Evolutionary conservation across 768 basidiomycete genomes (phyloP).

Genomic region (Lactarius pseudohatsudake): DNA sequence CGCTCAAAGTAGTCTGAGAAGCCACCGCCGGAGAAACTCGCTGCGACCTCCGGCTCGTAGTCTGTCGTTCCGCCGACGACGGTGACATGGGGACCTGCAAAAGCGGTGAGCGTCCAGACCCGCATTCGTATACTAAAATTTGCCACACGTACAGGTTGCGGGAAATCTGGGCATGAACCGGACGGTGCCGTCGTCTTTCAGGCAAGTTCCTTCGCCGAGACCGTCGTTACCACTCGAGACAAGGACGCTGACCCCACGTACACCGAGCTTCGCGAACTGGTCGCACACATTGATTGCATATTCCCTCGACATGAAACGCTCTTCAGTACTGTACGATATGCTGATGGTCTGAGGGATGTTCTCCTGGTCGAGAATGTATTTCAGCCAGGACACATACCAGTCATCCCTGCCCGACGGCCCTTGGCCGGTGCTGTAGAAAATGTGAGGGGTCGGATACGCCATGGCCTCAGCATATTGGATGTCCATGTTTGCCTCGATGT

Average conservation of each 20-base stretch:
- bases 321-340: too few species aligned
- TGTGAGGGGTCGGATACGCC: too few species aligned
- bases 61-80: not conserved
- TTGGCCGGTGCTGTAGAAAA: too few species aligned
- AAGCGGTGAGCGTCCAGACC: not conserved
- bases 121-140: not conserved
- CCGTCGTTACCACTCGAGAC: not conserved
- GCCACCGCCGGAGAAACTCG: not conserved
- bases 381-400: not conserved
- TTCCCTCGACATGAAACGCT: too few species aligned
- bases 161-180: not conserved
- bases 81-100: not conserved
- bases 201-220: not conserved
- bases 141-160: not conserved
- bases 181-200: fast-evolving
- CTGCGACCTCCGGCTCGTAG: not conserved
- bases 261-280: not conserved
- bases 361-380: too few species aligned
- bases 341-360: too few species aligned
- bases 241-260: not conserved
- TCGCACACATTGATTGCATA: not conserved
- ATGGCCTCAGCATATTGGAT: too few species aligned
- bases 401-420: too few species aligned
- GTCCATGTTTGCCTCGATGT: too few species aligned
- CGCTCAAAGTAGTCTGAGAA: not conserved